Base-by-base conservation (phyloP, 495 filamentous ascomycete genomes). In the Trichocladium uniseriatum region DNA sequence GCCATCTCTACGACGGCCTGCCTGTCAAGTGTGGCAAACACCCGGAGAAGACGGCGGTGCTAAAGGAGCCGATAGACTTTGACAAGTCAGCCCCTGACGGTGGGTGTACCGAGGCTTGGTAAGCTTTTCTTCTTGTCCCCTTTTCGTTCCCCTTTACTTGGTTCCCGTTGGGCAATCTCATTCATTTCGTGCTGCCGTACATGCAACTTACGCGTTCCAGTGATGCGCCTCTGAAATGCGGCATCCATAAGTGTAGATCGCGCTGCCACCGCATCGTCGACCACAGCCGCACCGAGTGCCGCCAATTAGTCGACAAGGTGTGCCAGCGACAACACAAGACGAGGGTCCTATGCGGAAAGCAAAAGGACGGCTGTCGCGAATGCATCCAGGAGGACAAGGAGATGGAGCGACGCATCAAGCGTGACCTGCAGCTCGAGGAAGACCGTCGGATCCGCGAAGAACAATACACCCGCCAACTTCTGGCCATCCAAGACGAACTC, bases 1-100 rank as follows among this genome's bases (percentile, higher is more conserved):
- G 71, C 0, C 73, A 81, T 46, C 60, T 91, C 0, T 84, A 83
- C 48, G 79, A 87, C 53, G 86, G 86, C 1, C 67, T 89, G 11
- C 85, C 85, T 0, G 71, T 88, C 2, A 70, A 71, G 43, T 91
- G 86, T 55, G 77, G 83, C 52, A 72, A 73, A 36, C 86, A 91
- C 63, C 78, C 76, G 0, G 57, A 80, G 2, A 69, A 50, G 20
- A 72, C 51, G 3, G 64, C 69, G 0, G 31, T 80, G 2, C 46
- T 87, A 3, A 49, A 50, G 13, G 68, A 58, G 3, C 57, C 66
- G 0, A 63, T 73, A 3, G 77, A 84, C 20, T 89, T 89, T 52
- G 75, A 79, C 8, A 65, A 53, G 5, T 59, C 76, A 16, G 80
- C 76, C 45, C 86, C 86, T 0, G 85, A 89, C 61, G 86, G 86